These are phyloP conservation scores for Diaporthe eres DNA, from an alignment of 2,329 filamentous ascomycete species.

Conservation along the genomic window DNA sequence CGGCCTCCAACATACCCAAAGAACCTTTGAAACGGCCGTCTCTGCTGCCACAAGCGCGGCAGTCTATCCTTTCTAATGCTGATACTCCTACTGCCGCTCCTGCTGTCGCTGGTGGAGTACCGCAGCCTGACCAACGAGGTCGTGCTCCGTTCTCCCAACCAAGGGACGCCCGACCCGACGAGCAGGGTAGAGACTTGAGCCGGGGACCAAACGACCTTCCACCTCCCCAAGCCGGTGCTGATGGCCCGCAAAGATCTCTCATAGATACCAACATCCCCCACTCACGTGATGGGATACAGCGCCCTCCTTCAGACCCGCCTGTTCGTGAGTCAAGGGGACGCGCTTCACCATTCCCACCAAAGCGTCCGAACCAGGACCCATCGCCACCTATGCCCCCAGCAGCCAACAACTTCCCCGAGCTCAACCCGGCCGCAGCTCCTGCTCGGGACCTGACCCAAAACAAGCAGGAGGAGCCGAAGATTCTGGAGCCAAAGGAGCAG, in stretches of 20 bases:
- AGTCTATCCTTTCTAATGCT: not conserved
- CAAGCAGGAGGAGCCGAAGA: not conserved
- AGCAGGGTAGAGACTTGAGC: not conserved
- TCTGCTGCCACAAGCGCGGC: constrained; percentile 1
- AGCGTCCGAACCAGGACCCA: not conserved
- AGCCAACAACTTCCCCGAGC: not conserved
- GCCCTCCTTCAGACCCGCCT: not conserved
- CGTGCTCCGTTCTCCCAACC: not conserved
- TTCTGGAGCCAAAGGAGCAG: not conserved
- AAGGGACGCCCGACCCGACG: not conserved
- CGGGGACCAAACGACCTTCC: not conserved
- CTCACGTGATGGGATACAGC: not conserved
- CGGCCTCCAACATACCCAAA: not conserved
- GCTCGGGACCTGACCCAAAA: not conserved
- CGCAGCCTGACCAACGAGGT: not conserved
- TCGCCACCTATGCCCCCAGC: not conserved
- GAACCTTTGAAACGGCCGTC: constrained; percentile 9
- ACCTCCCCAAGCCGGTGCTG: not conserved
- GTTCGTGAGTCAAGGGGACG: not conserved
- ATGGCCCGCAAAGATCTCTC: not conserved
- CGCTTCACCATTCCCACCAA: not conserved
- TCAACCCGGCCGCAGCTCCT: not conserved
- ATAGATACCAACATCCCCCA: not conserved
- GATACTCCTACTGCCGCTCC: not conserved
- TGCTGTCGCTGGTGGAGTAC: not conserved